Base-by-base conservation (phyloP, 2,329 filamentous ascomycete species). In the Annulohypoxylon truncatum region DNA sequence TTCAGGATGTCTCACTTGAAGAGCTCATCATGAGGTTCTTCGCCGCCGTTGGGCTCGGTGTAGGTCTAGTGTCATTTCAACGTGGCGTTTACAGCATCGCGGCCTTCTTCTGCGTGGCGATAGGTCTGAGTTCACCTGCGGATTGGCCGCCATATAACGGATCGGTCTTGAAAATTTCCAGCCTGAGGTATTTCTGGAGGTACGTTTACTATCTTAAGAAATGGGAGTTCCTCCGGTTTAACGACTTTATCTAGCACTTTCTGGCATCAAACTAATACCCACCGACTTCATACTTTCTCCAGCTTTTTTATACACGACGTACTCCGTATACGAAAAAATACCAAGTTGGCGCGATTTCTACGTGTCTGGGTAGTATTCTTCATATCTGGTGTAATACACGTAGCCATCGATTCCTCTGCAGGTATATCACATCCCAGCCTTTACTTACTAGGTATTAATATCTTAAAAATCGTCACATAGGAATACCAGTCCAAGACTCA, bases 211-310 rank as follows among this genome's bases (percentile, higher is more conserved):
- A 47, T 13, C 9, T 47, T 6, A 10, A 40, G 10, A 33, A 47
- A 47, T 20, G 12, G 10, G 20, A 5, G 6, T 26, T 20, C 20
- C 22, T 47, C 6, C 1, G 6, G 42, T 20, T 47, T 47, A 47
- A 47, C 13, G 42, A 24, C 13, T 26, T 12, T 33, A 1, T 50
- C 2, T n/a, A 66, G 63, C 33, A 54, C 47, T 2, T 66, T 66
- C 48, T 66, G 63, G 63, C 63, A 66, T 47, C 63, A 66, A 6
- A 66, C 44, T 5, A 66, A 66, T 29, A 59, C 58, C 22, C 63
- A 66, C n/a, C 38, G 63, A 12, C 63, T 66, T 10, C 33, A 20
- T 29, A 28, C 31, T 4, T 24, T 66, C 3, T 58, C 63, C 18
- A 58, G 44, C 31, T 66, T 35, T 9, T 28, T 66, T n/a, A 18